A percentile compares a stretch with the other conserved stretches of the same genome.
Conservation (phyloP, 2,329 filamentous ascomycete genomes). For the Diaporthe nobilis region DNA sequence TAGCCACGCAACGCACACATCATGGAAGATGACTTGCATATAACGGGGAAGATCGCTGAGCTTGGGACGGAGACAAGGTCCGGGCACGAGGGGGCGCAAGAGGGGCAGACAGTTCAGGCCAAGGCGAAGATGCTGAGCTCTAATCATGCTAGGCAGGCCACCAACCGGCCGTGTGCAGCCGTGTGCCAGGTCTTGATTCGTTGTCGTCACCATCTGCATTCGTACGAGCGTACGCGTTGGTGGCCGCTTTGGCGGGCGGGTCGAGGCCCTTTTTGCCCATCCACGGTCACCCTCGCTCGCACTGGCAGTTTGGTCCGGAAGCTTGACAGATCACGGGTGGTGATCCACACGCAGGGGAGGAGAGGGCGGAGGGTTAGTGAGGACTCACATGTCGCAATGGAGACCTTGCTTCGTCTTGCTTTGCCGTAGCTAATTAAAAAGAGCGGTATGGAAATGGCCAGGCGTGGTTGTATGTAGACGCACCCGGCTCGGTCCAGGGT, state of each 20-base stretch:
- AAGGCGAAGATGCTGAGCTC: constrained; percentile 21
- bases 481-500: constrained; percentile 5
- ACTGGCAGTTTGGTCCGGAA: constrained; percentile 8
- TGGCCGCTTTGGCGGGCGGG: constrained; percentile 30
- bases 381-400: constrained; percentile 27
- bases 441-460: constrained; percentile 6
- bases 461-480: background rate
- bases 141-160: constrained; percentile 21
- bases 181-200: constrained; percentile 9
- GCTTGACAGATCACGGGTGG: background rate
- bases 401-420: constrained; percentile 5
- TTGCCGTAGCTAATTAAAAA: constrained; percentile 5
- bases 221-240: constrained; percentile 30
- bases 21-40: constrained; percentile 15
- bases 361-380: background rate
- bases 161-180: constrained; percentile 23
- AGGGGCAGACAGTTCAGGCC: constrained; percentile 22
- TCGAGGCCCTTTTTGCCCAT: constrained; percentile 12
- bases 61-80: background rate
- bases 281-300: background rate
- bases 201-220: constrained; percentile 24
- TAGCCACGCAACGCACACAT: constrained; percentile 13
- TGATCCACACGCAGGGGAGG: background rate
- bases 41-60: background rate
- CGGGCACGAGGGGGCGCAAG: background rate